Evolutionary conservation across 805 yeast genomes (phyloP).

Genomic region (Candida montana): DNA sequence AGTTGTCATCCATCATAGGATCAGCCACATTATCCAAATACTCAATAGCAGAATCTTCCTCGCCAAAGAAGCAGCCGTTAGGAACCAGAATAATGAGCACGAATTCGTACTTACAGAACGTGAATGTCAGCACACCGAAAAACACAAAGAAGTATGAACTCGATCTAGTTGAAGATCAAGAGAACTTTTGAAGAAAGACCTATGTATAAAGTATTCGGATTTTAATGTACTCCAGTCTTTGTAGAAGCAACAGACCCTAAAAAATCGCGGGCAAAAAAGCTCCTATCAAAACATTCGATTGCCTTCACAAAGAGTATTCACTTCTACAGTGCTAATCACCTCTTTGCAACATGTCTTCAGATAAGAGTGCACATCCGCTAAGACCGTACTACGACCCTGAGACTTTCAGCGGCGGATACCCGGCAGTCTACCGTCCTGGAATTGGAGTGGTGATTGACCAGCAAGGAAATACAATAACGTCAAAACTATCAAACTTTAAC

Average conservation of each 20-base stretch:
- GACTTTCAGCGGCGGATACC: slow-evolving; percentile 58
- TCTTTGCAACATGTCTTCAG: no score
- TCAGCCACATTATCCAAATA: slow-evolving; percentile 14
- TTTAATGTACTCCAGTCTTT: background rate
- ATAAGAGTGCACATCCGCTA: slow-evolving; percentile 18
- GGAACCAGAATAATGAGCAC: slow-evolving; percentile 23
- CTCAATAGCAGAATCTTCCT: slow-evolving; percentile 1
- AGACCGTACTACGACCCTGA: slow-evolving; percentile 74
- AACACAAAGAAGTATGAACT: slow-evolving; percentile 9
- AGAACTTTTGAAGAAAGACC: background rate
- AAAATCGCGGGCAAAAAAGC: slow-evolving; percentile 2
- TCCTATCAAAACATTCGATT: background rate
- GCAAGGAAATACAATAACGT: slow-evolving; percentile 34
- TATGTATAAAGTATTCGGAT: no score
- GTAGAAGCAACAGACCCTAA: background rate
- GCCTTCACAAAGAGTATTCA: background rate
- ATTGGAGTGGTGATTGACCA: slow-evolving; percentile 49
- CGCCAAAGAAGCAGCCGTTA: slow-evolving; percentile 4
- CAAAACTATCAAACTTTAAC: slow-evolving; percentile 28
- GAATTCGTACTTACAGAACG: slow-evolving; percentile 22
- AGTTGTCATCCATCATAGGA: slow-evolving; percentile 24
- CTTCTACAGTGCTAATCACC: no score
- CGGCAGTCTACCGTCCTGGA: slow-evolving; percentile 55
- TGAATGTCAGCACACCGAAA: slow-evolving; percentile 10
- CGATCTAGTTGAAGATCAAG: slow-evolving; percentile 4